Base-by-base conservation (phyloP, 257 asterid species). In the Misopates orontium region DNA sequence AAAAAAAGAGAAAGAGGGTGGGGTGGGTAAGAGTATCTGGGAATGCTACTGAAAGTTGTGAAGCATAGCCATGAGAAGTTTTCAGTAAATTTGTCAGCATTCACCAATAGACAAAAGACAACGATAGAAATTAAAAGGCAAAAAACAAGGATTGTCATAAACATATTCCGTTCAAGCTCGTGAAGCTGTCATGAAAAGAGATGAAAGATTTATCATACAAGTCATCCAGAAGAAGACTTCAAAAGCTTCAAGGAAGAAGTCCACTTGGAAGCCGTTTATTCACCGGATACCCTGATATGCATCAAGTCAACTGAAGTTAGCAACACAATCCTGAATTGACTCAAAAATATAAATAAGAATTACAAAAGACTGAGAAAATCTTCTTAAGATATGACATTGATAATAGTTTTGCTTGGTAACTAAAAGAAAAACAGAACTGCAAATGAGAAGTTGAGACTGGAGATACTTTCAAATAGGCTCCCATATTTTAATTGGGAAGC, bases 211-310 rank as follows among this genome's bases (percentile, higher is more conserved):
- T 51, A 49, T 25, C 54, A 23, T 18, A 62, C 59, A 54, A 60
- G 64, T 56, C 60, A 60, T 64, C 66, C 70, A 62, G 51, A 67
- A 69, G 52, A 19, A 48, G 52, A 40, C 59, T 64, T 60, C 55
- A 45, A 40, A 42, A 44, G 48, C 31, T 48, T 56, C 56, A 6
- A 16, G 61, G 39, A 66, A 69, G 60, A 55, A 45, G 53, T 51
- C 31, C 25, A 47, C 64, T 60, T 55, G 71, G 52, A 41, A 47
- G 44, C 15, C 8, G 12, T 66, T 12, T 18, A 49, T n/a, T 15
- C 40, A 16, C 50, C 76, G 72, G 69, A 77, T 21, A 69, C 10
- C 36, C 36, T 28, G 36, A 14, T 45, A 72, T 16, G 52, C 69
- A 62, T 42, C 47, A 28, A 28, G n/a, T 19, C 58, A 76, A 44